These are phyloP conservation scores for Periconia sp. DNA, from an alignment of 2,329 filamentous ascomycete species.

Conservation along the genomic window DNA sequence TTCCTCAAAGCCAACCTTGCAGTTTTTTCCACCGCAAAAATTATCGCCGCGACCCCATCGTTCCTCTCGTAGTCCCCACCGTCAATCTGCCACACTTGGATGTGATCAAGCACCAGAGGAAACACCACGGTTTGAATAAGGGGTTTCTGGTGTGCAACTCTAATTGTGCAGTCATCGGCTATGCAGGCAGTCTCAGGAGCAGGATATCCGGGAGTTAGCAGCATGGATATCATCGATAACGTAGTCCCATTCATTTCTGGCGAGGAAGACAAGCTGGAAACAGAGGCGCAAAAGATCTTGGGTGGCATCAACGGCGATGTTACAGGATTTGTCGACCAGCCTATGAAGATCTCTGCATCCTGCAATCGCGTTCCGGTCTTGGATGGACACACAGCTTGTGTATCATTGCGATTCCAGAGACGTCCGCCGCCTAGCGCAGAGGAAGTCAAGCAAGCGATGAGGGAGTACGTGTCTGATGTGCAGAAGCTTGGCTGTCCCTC, in stretches of 20 bases:
- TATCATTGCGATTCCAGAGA: conserved; percentile 79
- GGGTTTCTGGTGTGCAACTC: conserved; percentile 97
- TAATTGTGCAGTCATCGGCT: conserved; percentile 96
- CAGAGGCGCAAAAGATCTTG: conserved; percentile 92
- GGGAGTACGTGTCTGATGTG: conserved; percentile 79
- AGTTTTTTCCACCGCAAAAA: conserved; percentile 99
- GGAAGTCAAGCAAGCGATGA: conserved; percentile 76
- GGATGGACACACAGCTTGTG: conserved; percentile 94
- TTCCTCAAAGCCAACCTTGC: conserved; percentile 86
- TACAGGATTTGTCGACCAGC: conserved; percentile 76
- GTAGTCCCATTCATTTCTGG: conserved; percentile 91
- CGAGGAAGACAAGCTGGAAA: conserved; percentile 95
- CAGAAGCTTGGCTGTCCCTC: conserved; percentile 83
- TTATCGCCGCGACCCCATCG: conserved; percentile 85
- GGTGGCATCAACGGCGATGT: conserved; percentile 70
- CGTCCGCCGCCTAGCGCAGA: conserved; percentile 73
- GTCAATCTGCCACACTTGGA: conserved; percentile 88
- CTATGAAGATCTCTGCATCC: conserved; percentile 77
- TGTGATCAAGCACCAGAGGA: conserved; percentile 85
- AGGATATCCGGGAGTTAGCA: conserved; percentile 85
- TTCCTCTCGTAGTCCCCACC: conserved; percentile 91
- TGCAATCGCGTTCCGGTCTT: conserved; percentile 95
- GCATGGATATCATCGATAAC: conserved; percentile 95
- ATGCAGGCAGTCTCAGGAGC: conserved; percentile 94
- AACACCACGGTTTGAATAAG: conserved; percentile 70